Conservation (phyloP, 805 yeast species). For the Candida chauliodis region DNA sequence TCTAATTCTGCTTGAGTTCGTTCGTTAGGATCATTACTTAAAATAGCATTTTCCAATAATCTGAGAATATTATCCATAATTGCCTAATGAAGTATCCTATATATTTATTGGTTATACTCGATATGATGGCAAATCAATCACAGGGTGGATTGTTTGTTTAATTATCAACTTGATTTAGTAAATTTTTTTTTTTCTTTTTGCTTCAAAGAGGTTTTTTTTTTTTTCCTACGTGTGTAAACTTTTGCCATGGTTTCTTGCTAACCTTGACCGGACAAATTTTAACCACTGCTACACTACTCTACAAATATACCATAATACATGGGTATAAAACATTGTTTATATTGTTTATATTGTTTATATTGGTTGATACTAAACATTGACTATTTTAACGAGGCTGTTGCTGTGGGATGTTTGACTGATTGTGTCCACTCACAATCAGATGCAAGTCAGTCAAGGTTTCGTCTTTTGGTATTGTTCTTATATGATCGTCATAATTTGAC, state of each 20-base stretch:
- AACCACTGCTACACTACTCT: no score
- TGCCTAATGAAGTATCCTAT: background rate
- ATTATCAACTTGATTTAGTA: background rate
- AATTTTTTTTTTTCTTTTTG: background rate
- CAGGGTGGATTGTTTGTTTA: no score
- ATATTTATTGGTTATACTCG: no score
- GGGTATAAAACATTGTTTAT: background rate
- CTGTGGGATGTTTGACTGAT: slow-evolving; percentile 1
- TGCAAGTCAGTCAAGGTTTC: slow-evolving; percentile 56
- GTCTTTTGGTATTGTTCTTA: slow-evolving; percentile 32
- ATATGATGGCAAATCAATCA: no score
- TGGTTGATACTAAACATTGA: no score
- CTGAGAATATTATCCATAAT: slow-evolving; percentile 49
- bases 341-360: background rate
- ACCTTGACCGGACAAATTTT: no score
- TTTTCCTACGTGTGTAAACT: background rate
- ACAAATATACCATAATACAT: no score
- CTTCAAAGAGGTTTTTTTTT: slow-evolving; percentile 2
- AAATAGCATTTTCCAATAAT: slow-evolving; percentile 75
- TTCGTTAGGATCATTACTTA: slow-evolving; percentile 59
- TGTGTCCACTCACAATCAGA: slow-evolving; percentile 20
- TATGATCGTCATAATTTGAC: slow-evolving; percentile 2
- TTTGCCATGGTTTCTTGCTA: no score
- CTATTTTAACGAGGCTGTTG: slow-evolving; percentile 6
- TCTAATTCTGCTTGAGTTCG: slow-evolving; percentile 79